Evolutionary conservation across 1,139 yeast genomes (phyloP).

Genomic region (Pichia sp.): DNA sequence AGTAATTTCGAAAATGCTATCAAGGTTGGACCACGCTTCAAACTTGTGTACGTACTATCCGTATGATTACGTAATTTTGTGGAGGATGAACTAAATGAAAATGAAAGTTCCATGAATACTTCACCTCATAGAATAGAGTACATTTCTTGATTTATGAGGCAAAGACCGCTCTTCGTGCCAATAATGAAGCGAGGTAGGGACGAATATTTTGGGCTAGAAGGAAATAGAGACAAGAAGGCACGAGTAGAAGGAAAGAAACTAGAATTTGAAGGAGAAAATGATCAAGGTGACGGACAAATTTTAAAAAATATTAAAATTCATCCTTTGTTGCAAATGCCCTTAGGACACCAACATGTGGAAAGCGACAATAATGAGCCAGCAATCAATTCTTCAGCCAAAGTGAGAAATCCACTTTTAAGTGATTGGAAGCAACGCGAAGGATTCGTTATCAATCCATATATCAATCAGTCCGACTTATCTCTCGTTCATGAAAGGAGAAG

Average conservation of each 20-base stretch:
- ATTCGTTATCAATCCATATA: constrained; percentile 59
- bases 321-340: constrained; percentile 45
- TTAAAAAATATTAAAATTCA: constrained; percentile 49
- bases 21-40: too few species aligned
- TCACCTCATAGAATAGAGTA: too few species aligned
- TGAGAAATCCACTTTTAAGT: constrained; percentile 25
- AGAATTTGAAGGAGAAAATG: constrained; percentile 17
- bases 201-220: background rate
- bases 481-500: constrained; percentile 28
- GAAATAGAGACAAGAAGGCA: background rate
- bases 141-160: too few species aligned
- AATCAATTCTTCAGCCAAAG: background rate
- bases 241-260: constrained; percentile 4
- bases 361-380: background rate
- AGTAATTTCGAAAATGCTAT: too few species aligned
- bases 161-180: background rate
- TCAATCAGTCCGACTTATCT: constrained; percentile 39
- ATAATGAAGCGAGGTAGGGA: background rate
- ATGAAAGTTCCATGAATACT: too few species aligned
- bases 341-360: background rate
- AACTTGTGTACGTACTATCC: too few species aligned
- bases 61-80: background rate
- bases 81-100: too few species aligned
- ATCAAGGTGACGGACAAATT: background rate
- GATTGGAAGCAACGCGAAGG: constrained; percentile 31